Evolutionary conservation across 2,329 filamentous ascomycete genomes (phyloP).

Genomic region (Didymella pinodella): DNA sequence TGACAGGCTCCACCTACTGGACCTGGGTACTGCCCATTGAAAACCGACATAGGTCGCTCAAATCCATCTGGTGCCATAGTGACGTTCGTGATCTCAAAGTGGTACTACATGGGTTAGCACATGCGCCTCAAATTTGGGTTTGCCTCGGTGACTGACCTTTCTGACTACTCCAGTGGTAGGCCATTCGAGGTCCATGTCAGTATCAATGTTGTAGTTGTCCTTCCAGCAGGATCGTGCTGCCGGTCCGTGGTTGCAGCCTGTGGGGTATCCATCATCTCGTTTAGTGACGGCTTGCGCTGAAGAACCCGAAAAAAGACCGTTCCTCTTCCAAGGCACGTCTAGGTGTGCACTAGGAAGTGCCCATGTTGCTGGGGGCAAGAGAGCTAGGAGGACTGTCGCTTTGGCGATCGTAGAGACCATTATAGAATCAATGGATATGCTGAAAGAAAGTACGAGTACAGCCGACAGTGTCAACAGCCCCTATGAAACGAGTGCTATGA

Average conservation of each 20-base stretch:
- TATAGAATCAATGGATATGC: conserved; percentile 3
- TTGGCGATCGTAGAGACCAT: conserved; percentile 26
- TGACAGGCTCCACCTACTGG: conserved; percentile 51
- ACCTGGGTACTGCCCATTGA: conserved; percentile 59
- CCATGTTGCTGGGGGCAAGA: conserved; percentile 28
- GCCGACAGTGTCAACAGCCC: conserved; percentile 4
- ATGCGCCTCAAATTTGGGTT: neutral
- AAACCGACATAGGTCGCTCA: conserved; percentile 48
- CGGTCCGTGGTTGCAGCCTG: conserved; percentile 35
- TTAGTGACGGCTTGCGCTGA: conserved; percentile 11
- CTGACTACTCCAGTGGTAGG: conserved; percentile 53
- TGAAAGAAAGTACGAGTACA: conserved; percentile 16
- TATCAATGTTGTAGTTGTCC: conserved; percentile 51
- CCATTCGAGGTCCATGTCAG: conserved; percentile 55
- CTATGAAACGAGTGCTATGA: conserved; percentile 13
- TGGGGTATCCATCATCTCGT: conserved; percentile 23
- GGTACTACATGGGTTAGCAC: conserved; percentile 47
- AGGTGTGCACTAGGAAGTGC: conserved; percentile 26
- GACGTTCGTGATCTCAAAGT: conserved; percentile 54
- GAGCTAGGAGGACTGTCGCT: conserved; percentile 23
- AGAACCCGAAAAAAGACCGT: conserved; percentile 23
- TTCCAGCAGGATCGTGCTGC: conserved; percentile 36
- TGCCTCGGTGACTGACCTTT: conserved; percentile 28
- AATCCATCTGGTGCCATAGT: conserved; percentile 59
- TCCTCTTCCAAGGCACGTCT: conserved; percentile 37